Base-by-base conservation (phyloP, 1,284 basidiomycete genomes). In the Baeospora myosura region DNA sequence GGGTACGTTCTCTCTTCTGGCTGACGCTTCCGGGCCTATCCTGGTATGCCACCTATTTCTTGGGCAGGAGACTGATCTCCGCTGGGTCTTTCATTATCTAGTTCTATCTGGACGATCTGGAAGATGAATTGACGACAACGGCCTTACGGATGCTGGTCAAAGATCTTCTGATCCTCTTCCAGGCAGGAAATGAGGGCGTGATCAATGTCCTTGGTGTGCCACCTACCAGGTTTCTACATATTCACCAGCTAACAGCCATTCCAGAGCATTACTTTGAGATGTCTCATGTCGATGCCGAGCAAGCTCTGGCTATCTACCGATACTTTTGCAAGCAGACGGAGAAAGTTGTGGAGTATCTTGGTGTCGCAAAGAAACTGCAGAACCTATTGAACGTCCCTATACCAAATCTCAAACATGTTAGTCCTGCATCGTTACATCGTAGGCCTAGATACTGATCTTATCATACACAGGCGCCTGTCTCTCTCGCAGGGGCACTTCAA, bases 221-320 rank as follows among this genome's bases (percentile, higher is more conserved):
- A 16, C 22, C 5, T 33, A 21, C 40, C 18, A 23, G 11, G 25
- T 28, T 31, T 21, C 33, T 20, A 36, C 18, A 35, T 21, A 24
- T 29, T 21, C 26, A 29, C 26, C 39, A 41, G 21, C 23, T 37
- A 14, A 34, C 10, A 46, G 48, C 45, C 32, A 42, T 32, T 41
- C 24, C 50, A 89, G 96, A 98, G 59, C 88, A 96, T 65, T 99
- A 98, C 65, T 98, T 98, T 58, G 95, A 98, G 59, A 98, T 98
- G 96, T 91, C 92, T 3, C 86, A 89, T 51, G 65, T 83, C 17
- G 95, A 98, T 60, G 96, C 95, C 0, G 71, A 78, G 41, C 80
- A 88, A 26, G 88, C 96, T 2, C 76, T 98, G 24, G 68, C 71
- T 23, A 84, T 98, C 48, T 99, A 99, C 68, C 88, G 91, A 46